phyloP scores from a whole-genome alignment of 345 rosid species.

The Eutrema japonicum region DNA sequence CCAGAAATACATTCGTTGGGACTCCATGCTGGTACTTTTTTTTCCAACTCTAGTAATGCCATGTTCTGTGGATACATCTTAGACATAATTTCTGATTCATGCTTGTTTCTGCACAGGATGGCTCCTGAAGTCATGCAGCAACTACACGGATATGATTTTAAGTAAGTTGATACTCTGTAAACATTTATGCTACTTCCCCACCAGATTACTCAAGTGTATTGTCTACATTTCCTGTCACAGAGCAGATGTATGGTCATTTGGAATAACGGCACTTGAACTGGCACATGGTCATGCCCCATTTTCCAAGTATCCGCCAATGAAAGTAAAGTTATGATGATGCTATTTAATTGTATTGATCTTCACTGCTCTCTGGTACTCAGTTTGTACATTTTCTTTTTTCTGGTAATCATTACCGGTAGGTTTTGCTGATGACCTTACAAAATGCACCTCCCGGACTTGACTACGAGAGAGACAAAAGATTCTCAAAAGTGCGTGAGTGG shows the following conservation, averaged over 20 bases:
- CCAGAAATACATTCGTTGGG: slow-evolving; percentile 98
- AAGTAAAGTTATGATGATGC: slow-evolving; percentile 58
- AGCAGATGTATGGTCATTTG: slow-evolving; percentile 98
- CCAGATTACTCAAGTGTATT: slow-evolving; percentile 9
- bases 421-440: slow-evolving; percentile 97
- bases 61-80: slow-evolving; percentile 25
- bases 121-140: slow-evolving; percentile 99
- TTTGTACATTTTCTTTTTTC: slow-evolving; percentile 27
- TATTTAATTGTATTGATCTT: slow-evolving; percentile 9
- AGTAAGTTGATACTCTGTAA: slow-evolving; percentile 60
- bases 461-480: slow-evolving; percentile 94
- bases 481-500: slow-evolving; percentile 73
- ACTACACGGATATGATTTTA: slow-evolving; percentile 98
- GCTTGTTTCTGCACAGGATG: slow-evolving; percentile 68
- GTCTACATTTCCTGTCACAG: slow-evolving; percentile 55
- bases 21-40: slow-evolving; percentile 92
- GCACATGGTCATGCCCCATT: slow-evolving; percentile 99
- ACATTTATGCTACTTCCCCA: slow-evolving; percentile 15
- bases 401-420: slow-evolving; percentile 51
- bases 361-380: slow-evolving; percentile 32
- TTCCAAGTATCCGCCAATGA: slow-evolving; percentile 99
- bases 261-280: slow-evolving; percentile 98
- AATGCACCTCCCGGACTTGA: slow-evolving; percentile 99
- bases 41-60: slow-evolving; percentile 19
- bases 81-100: slow-evolving; percentile 26